These are phyloP conservation scores for Exophiala aquamarina DNA, from an alignment of 2,329 filamentous ascomycete genomes.

Conservation along the genomic window DNA sequence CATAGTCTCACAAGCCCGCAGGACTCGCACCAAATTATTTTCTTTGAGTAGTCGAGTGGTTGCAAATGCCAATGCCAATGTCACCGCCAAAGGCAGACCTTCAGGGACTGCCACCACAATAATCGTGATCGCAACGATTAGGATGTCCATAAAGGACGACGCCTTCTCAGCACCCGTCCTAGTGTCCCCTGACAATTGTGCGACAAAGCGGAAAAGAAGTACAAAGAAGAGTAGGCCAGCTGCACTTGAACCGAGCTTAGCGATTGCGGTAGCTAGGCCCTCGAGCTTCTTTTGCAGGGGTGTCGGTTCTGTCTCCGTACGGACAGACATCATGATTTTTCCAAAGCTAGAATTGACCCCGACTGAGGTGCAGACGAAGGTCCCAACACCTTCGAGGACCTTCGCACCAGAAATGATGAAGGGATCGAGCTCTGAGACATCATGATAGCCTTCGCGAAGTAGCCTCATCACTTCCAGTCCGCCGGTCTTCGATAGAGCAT, in stretches of 20 bases:
- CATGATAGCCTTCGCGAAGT: constrained; percentile 58
- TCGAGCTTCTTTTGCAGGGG: constrained; percentile 78
- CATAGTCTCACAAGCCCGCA: constrained; percentile 64
- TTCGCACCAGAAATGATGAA: constrained; percentile 81
- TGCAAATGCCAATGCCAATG: constrained; percentile 62
- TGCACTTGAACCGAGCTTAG: constrained; percentile 68
- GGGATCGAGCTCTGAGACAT: constrained; percentile 67
- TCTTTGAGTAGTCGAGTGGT: constrained; percentile 64
- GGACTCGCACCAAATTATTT: constrained; percentile 60
- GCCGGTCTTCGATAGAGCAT: constrained; percentile 66
- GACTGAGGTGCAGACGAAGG: constrained; percentile 73
- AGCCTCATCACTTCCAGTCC: constrained; percentile 60
- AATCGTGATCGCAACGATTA: constrained; percentile 60
- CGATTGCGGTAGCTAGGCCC: constrained; percentile 74
- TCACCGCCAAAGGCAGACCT: constrained; percentile 61
- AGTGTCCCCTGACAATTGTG: constrained; percentile 54
- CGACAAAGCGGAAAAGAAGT: constrained; percentile 75
- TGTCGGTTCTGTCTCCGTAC: constrained; percentile 74
- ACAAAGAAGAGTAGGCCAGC: constrained; percentile 74
- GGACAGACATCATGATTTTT: constrained; percentile 75
- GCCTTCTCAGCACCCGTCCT: constrained; percentile 51
- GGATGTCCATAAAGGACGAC: constrained; percentile 58
- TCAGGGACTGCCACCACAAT: constrained; percentile 63
- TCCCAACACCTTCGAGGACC: constrained; percentile 72
- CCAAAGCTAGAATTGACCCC: constrained; percentile 74